These are phyloP conservation scores for Caloboletus firmus DNA, from an alignment of 1,284 basidiomycete genomes.

Conservation along the genomic window DNA sequence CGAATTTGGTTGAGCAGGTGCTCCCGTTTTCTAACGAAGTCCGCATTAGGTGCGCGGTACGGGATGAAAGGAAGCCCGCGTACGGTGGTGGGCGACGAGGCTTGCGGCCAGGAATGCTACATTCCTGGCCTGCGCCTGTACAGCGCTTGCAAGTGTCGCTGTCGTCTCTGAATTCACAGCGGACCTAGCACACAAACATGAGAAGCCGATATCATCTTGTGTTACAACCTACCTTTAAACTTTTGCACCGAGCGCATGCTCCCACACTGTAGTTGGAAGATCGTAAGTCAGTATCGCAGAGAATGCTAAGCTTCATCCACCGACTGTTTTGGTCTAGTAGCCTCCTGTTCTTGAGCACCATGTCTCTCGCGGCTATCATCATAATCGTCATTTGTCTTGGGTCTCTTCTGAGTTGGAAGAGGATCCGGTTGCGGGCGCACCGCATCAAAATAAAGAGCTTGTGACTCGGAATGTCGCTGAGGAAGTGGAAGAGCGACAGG, in stretches of 20 bases:
- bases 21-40: conserved; percentile 62
- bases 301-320: neutral
- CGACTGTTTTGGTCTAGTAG: conserved; percentile 23
- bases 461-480: conserved; percentile 30
- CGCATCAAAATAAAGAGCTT: conserved; percentile 27
- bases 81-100: conserved; percentile 75
- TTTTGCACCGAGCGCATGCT: conserved; percentile 72
- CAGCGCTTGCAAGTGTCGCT: conserved; percentile 72
- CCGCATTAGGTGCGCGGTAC: conserved; percentile 2
- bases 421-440: conserved; percentile 5
- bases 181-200: conserved; percentile 43
- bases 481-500: conserved; percentile 31
- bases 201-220: neutral
- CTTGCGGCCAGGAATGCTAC: conserved; percentile 73
- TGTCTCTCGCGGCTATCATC: conserved; percentile 25
- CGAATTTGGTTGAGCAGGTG: conserved; percentile 70
- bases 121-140: conserved; percentile 63
- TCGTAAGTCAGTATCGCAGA: neutral
- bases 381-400: conserved; percentile 23
- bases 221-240: conserved; percentile 52
- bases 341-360: conserved; percentile 26
- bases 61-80: conserved; percentile 28
- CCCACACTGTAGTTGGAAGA: conserved; percentile 40
- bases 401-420: conserved; percentile 16
- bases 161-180: conserved; percentile 68